Evolutionary conservation across 768 basidiomycete genomes (phyloP), one percentile per base, ranked within the genome.

Genomic region (Serendipita indica): DNA sequence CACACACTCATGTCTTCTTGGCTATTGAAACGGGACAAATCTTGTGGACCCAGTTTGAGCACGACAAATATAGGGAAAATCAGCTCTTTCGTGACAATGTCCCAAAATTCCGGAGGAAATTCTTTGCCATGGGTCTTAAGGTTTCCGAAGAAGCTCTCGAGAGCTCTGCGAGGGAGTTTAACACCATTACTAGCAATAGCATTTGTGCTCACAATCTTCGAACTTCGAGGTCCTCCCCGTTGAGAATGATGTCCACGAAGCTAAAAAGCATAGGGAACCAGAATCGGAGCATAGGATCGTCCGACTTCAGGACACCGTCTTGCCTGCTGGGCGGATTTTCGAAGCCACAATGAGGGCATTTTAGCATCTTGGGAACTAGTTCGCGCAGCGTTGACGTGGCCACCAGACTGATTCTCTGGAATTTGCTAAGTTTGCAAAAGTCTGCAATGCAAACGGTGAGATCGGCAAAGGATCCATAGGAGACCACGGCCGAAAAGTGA

Each of bases 221-320:
- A 57, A 99, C 92, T 78, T 99, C 96, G 27, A 99, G 73, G 67
- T 99, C 96, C 69, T 98, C 96, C 16, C 91, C 96, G 62, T 96
- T 98, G 94, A 99, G 98, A 68, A 99, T 94, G 58, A 99, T 94
- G 69, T 98, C 96, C 71, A 93, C 97, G 74, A 97, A 98, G n/a
- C 88, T 86, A 67, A 98, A 94, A 34, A 98, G 75, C 1, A 90
- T 82, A 0, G 96, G 96, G 74, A 88, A 92, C 96, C 96, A 99
- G 70, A 84, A 97, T 64, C 83, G 86, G 71, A 97, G 86, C 88
- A 92, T 93, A 28, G 80, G 81, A 62, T 96, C 94, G 30, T 54
- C 22, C 10, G 49, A 18, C 30, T 27, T 16, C 7, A 54, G 49
- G n/a, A 54, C 49, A 60, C 88, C 86, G 6, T 35, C 60, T 20